These are phyloP conservation scores for Aspergillus heteromorphus DNA, from an alignment of 495 filamentous ascomycete species.

Conservation along the genomic window DNA sequence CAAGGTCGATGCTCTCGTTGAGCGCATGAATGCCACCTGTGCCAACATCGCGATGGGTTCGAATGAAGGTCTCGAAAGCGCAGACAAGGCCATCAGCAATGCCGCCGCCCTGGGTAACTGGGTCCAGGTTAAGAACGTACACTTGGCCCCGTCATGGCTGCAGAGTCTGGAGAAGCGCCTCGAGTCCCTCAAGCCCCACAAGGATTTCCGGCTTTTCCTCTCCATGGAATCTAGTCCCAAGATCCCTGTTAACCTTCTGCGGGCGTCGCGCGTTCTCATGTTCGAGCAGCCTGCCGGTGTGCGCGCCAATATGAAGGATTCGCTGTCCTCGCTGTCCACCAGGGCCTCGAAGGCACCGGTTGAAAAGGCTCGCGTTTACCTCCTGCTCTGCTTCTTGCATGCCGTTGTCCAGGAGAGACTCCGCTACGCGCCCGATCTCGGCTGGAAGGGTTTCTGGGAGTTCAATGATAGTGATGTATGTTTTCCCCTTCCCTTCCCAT, in stretches of 20 bases:
- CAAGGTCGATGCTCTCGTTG: slow-evolving; percentile 93
- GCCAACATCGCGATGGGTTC: slow-evolving; percentile 99
- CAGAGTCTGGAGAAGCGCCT: slow-evolving; percentile 96
- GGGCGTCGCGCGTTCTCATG: slow-evolving; percentile 91
- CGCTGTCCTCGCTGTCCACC: slow-evolving; percentile 74
- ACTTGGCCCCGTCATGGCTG: slow-evolving; percentile 91
- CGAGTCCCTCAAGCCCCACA: slow-evolving; percentile 89
- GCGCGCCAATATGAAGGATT: slow-evolving; percentile 98
- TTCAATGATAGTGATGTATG: slow-evolving; percentile 99
- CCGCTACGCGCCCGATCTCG: slow-evolving; percentile 88
- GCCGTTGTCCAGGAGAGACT: slow-evolving; percentile 94
- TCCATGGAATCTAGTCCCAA: slow-evolving; percentile 97
- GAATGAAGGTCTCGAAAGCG: slow-evolving; percentile 83
- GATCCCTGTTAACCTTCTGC: slow-evolving; percentile 93
- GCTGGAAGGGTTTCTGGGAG: slow-evolving; percentile 99
- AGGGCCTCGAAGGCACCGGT: slow-evolving; percentile 76
- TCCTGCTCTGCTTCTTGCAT: slow-evolving; percentile 90
- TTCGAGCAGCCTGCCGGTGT: slow-evolving; percentile 97
- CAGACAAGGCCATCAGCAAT: slow-evolving; percentile 91
- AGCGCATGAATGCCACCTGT: slow-evolving; percentile 72
- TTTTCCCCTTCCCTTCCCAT: not conserved
- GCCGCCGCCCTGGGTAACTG: slow-evolving; percentile 89
- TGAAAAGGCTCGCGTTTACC: slow-evolving; percentile 85
- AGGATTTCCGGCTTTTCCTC: slow-evolving; percentile 90
- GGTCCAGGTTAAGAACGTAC: slow-evolving; percentile 99